These are phyloP conservation scores for Aspergillus taichungensis DNA, from an alignment of 495 filamentous ascomycete genomes.

Conservation along the genomic window DNA sequence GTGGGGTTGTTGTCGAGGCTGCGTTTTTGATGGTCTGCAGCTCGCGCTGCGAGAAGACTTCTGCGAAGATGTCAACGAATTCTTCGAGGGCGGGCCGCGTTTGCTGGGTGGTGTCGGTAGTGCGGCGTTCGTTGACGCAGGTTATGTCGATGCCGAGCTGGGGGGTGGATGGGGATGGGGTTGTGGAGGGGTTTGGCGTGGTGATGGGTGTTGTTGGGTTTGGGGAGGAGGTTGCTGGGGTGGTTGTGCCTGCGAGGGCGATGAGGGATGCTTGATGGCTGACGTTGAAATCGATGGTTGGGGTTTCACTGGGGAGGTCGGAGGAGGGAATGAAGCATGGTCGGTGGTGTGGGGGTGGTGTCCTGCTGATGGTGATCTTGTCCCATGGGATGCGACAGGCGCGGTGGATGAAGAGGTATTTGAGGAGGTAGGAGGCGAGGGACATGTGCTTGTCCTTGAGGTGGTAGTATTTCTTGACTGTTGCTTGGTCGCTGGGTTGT, in stretches of 20 bases:
- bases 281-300: conserved; percentile 71
- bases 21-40: conserved; percentile 46
- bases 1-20: conserved; percentile 18
- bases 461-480: conserved; percentile 30
- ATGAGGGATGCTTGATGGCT: conserved; percentile 80
- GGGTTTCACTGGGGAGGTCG: not conserved
- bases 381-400: conserved; percentile 59
- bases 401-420: conserved; percentile 62
- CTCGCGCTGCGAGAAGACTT: conserved; percentile 60
- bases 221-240: conserved; percentile 24
- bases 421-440: conserved; percentile 69
- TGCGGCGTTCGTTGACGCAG: conserved; percentile 58
- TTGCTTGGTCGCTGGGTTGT: conserved; percentile 24
- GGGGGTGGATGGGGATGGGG: conserved; percentile 19
- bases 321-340: conserved; percentile 47
- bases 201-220: not conserved
- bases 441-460: conserved; percentile 37
- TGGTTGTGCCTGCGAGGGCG: conserved; percentile 43
- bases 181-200: not conserved
- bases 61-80: conserved; percentile 71
- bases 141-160: conserved; percentile 63
- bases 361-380: conserved; percentile 49
- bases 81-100: conserved; percentile 47
- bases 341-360: conserved; percentile 49
- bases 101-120: conserved; percentile 27